Evolutionary conservation across 352 stramenopile species (phyloP).

Genomic region (Phytophthora cajani): DNA sequence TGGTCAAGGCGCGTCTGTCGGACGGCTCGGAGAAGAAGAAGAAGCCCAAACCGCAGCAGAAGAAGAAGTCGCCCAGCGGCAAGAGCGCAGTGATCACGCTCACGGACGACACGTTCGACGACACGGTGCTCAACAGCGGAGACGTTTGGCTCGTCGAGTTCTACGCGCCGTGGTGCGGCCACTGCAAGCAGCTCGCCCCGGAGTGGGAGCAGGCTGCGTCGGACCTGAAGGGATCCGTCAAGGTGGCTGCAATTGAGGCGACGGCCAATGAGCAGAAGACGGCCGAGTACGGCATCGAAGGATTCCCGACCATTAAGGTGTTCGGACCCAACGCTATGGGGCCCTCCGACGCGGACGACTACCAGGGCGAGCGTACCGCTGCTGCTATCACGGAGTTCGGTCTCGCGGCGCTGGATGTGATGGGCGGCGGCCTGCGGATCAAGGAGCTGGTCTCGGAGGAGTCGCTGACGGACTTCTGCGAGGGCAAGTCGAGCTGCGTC

Average conservation of each 20-base stretch:
- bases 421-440: conserved; percentile 80
- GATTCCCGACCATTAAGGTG: conserved; percentile 97
- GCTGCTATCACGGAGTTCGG: conserved; percentile 83
- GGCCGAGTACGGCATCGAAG: conserved; percentile 88
- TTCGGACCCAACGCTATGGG: conserved; percentile 82
- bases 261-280: conserved; percentile 92
- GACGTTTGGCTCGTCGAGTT: conserved; percentile 97
- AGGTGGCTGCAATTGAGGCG: conserved; percentile 93
- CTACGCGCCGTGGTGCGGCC: conserved; percentile 95
- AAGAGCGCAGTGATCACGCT: conserved; percentile 88
- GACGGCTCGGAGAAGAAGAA: conserved; percentile 65
- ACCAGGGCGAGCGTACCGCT: conserved; percentile 88
- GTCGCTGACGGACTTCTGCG: conserved; percentile 83
- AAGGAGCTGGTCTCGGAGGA: conserved; percentile 78
- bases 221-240: conserved; percentile 88
- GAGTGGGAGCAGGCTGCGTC: conserved; percentile 92
- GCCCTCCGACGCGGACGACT: conserved; percentile 73
- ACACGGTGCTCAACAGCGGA: conserved; percentile 89
- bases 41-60: conserved; percentile 43
- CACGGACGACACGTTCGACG: conserved; percentile 92
- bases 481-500: conserved; percentile 90
- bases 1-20: conserved; percentile 83
- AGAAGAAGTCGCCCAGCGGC: conserved; percentile 50
- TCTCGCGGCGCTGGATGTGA: conserved; percentile 71
- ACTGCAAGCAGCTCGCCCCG: conserved; percentile 93